Percentiles rank a stretch among this genome's conserved stretches.
Evolutionary conservation across 1,284 basidiomycete species (phyloP).

Genomic region (Afroboletus lepidellus): DNA sequence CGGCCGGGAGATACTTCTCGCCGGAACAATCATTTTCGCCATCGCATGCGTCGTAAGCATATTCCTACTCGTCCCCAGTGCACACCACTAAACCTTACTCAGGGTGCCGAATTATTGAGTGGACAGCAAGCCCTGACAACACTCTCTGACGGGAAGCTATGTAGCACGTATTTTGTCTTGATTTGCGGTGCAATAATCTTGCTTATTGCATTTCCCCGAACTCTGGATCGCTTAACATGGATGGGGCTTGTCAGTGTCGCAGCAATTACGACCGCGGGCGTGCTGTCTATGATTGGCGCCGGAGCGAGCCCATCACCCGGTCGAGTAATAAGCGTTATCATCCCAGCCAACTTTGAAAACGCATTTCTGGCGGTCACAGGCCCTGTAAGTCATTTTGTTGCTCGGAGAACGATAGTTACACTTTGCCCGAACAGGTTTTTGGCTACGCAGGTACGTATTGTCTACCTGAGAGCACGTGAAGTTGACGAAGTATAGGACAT

Average conservation of each 20-base stretch:
- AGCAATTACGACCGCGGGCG: conserved; percentile 39
- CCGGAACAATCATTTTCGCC: background rate
- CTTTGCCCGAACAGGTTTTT: conserved; percentile 41
- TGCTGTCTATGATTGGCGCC: conserved; percentile 52
- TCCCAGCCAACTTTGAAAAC: conserved; percentile 45
- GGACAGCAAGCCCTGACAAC: conserved; percentile 23
- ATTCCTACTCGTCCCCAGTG: background rate
- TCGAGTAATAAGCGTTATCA: conserved; percentile 35
- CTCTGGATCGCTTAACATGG: conserved; percentile 35
- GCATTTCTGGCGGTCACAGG: conserved; percentile 54
- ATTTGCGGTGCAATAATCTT: conserved; percentile 7
- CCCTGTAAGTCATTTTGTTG: conserved; percentile 37
- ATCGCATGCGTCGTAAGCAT: conserved; percentile 26
- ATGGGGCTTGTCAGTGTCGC: conserved; percentile 36
- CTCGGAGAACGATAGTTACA: conserved; percentile 1
- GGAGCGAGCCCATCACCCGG: conserved; percentile 46
- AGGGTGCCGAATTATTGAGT: conserved; percentile 3
- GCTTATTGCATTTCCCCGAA: conserved; percentile 46
- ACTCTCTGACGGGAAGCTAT: conserved; percentile 37
- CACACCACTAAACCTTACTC: background rate
- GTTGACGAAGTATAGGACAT: conserved; percentile 38
- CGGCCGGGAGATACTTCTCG: background rate
- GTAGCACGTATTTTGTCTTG: conserved; percentile 6
- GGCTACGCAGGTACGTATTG: conserved; percentile 46
- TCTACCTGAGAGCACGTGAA: background rate